Evolutionary conservation across 805 yeast species (phyloP).

Genomic region (Candida argentea): DNA sequence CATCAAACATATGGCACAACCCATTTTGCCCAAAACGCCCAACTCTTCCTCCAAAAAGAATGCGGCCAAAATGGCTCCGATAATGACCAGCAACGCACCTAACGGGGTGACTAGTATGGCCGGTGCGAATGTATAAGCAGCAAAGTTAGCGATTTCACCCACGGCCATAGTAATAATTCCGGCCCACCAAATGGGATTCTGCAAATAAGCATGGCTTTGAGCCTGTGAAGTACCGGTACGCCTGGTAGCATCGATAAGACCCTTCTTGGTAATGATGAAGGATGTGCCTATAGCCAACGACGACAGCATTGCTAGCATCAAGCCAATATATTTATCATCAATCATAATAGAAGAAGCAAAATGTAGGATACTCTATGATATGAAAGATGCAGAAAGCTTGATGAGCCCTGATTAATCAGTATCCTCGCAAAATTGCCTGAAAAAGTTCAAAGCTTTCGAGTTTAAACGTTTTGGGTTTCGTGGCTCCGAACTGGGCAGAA

Average conservation of each 20-base stretch:
- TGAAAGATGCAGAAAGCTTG: too few relatives aligned
- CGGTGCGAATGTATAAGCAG: constrained; percentile 93
- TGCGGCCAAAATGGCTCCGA: constrained; percentile 87
- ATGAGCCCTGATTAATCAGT: too few relatives aligned
- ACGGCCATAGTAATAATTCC: constrained; percentile 86
- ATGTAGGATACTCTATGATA: too few relatives aligned
- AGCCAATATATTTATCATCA: constrained; percentile 84
- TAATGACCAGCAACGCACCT: constrained; percentile 83
- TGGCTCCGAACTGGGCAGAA: too few relatives aligned
- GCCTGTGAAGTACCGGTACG: constrained; percentile 37
- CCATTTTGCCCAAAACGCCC: constrained; percentile 83
- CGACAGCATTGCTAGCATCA: constrained; percentile 77
- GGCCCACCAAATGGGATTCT: constrained; percentile 89
- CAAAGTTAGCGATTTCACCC: constrained; percentile 87
- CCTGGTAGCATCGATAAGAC: constrained; percentile 60
- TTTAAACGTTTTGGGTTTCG: too few relatives aligned
- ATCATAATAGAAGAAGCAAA: constrained; percentile 18
- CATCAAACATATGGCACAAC: constrained; percentile 82
- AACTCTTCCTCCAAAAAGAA: constrained; percentile 76
- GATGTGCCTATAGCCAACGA: constrained; percentile 87
- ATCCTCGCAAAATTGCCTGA: too few relatives aligned
- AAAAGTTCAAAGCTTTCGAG: too few relatives aligned
- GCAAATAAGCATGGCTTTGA: constrained; percentile 68
- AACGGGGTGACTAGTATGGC: constrained; percentile 86
- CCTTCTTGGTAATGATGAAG: constrained; percentile 82